phyloP scores from a whole-genome alignment of 2,329 filamentous ascomycete species.

The Arthroderma sp. region DNA sequence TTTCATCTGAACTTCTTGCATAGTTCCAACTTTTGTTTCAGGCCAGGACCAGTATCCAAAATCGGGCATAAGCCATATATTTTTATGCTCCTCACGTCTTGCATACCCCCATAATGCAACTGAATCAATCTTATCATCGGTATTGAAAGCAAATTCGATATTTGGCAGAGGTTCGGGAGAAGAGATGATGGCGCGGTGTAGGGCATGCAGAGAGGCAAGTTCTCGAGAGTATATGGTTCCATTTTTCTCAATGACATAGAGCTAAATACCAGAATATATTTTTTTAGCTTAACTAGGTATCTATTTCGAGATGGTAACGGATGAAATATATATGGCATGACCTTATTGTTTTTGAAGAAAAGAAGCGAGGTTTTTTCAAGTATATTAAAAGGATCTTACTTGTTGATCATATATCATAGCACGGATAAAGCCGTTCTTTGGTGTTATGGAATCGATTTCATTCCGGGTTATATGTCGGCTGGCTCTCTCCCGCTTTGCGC shows the following conservation, averaged over 20 bases:
- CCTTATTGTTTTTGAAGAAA: too few species aligned
- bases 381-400: conserved; percentile 18
- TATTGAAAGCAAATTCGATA: conserved; percentile 39
- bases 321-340: too few species aligned
- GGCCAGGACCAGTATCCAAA: conserved; percentile 45
- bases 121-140: conserved; percentile 34
- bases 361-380: background rate
- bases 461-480: conserved; percentile 23
- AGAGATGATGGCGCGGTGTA: conserved; percentile 38
- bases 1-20: conserved; percentile 32
- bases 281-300: background rate
- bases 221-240: conserved; percentile 27
- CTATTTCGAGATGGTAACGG: background rate
- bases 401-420: conserved; percentile 28
- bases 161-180: conserved; percentile 34
- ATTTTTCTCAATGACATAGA: conserved; percentile 29
- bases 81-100: conserved; percentile 27
- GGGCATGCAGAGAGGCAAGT: conserved; percentile 35
- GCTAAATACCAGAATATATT: conserved; percentile 13
- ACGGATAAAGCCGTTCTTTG: conserved; percentile 29
- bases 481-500: conserved; percentile 18
- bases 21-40: conserved; percentile 35
- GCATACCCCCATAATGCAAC: conserved; percentile 36
- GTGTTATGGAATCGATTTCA: conserved; percentile 24
- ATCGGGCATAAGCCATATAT: conserved; percentile 42